Percentiles rank a stretch among this genome's conserved stretches.
Evolutionary conservation across 768 basidiomycete species (phyloP).

Genomic region (Hericium rajendrae): DNA sequence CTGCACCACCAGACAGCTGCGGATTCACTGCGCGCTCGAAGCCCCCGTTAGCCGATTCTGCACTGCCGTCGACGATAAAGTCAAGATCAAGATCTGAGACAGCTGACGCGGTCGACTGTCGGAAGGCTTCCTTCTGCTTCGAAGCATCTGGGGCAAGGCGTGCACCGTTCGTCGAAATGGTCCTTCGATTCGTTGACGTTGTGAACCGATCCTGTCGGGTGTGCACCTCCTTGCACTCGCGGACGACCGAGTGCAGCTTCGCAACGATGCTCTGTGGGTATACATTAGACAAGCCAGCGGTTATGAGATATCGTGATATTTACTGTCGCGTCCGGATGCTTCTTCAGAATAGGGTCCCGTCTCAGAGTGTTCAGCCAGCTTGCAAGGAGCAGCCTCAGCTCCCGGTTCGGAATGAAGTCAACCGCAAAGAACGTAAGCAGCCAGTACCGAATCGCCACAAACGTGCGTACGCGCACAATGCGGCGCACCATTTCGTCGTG

Average conservation of each 20-base stretch:
- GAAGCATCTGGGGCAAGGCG: not conserved
- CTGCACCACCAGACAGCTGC: not conserved
- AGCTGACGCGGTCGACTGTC: slow-evolving; percentile 26
- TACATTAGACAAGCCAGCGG: slow-evolving; percentile 5
- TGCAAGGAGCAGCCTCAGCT: slow-evolving; percentile 61
- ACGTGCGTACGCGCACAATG: slow-evolving; percentile 81
- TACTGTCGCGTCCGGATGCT: slow-evolving; percentile 63
- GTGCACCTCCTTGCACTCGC: slow-evolving; percentile 69
- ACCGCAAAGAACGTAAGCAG: slow-evolving; percentile 81
- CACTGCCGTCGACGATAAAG: slow-evolving; percentile 47
- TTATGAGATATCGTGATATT: slow-evolving; percentile 20
- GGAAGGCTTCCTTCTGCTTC: not conserved
- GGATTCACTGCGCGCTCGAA: not conserved
- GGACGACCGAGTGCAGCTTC: slow-evolving; percentile 73
- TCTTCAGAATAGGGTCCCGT: slow-evolving; percentile 59
- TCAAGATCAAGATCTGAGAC: slow-evolving; percentile 75
- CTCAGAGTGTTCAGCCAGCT: slow-evolving; percentile 76
- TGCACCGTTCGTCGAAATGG: slow-evolving; percentile 19
- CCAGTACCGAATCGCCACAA: slow-evolving; percentile 88
- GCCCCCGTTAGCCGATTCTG: not conserved
- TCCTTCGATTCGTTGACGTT: slow-evolving; percentile 19
- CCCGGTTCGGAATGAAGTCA: slow-evolving; percentile 78
- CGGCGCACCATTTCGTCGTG: slow-evolving; percentile 65
- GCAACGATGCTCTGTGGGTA: slow-evolving; percentile 60
- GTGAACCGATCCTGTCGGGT: slow-evolving; percentile 6